A percentile compares a stretch with the other conserved stretches of the same genome.
phyloP scores from a whole-genome alignment of 495 filamentous ascomycete genomes.

The Podospora pseudocomata region DNA sequence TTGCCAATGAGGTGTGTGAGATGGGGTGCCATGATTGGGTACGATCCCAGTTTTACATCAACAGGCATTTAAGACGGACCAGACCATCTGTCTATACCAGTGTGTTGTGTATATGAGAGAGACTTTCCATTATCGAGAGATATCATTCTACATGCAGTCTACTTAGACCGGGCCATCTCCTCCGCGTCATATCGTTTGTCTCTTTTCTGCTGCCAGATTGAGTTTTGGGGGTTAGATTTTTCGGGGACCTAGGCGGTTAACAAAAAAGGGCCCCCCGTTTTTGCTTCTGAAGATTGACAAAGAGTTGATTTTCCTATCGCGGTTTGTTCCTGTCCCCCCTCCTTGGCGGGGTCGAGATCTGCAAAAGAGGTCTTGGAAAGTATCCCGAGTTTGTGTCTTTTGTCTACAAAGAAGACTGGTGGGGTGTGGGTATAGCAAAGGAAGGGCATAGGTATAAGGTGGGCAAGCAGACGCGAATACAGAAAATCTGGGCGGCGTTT shows the following conservation, averaged over 20 bases:
- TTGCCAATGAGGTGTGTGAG: too few species aligned
- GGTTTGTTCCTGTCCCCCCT: background rate
- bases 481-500: conserved; percentile 20
- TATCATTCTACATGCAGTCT: background rate
- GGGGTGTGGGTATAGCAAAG: background rate
- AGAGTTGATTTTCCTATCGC: background rate
- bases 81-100: too few species aligned
- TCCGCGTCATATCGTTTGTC: background rate
- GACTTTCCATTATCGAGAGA: too few species aligned
- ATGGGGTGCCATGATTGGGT: too few species aligned
- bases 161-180: background rate
- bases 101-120: too few species aligned
- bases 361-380: background rate
- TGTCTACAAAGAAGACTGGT: too few species aligned
- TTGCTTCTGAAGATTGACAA: background rate
- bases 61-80: too few species aligned
- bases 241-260: background rate
- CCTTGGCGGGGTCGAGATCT: background rate
- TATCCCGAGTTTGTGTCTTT: too few species aligned
- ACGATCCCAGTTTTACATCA: too few species aligned
- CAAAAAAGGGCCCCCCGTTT: background rate
- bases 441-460: too few species aligned
- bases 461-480: conserved; percentile 9
- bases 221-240: background rate
- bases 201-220: background rate